Conservation (phyloP, 805 yeast species). For the Saturnispora ahearnii region DNA sequence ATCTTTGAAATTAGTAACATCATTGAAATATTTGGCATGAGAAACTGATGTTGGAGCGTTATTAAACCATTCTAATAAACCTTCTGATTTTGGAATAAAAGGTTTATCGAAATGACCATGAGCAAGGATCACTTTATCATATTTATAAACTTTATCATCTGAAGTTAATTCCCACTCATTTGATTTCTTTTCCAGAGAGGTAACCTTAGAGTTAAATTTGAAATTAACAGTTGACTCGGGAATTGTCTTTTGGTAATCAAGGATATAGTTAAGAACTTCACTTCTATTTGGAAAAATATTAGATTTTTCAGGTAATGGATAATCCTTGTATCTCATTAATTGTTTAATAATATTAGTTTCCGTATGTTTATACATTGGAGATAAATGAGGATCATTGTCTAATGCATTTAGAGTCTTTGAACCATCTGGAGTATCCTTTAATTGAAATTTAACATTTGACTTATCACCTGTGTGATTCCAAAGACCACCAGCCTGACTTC, state of each 20-base stretch:
- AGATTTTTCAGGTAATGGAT: constrained; percentile 27
- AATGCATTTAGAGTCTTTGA: constrained; percentile 14
- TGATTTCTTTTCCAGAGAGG: constrained; percentile 28
- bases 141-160: constrained; percentile 10
- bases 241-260: constrained; percentile 41
- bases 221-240: constrained; percentile 28
- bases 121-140: constrained; percentile 34
- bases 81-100: constrained; percentile 35
- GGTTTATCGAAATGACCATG: constrained; percentile 43
- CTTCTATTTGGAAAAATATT: constrained; percentile 51
- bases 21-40: constrained; percentile 38
- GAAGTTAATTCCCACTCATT: constrained; percentile 23
- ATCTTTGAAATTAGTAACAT: constrained; percentile 25
- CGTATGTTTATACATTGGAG: constrained; percentile 29
- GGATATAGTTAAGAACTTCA: constrained; percentile 55
- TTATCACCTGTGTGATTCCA: constrained; percentile 27
- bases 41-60: constrained; percentile 27
- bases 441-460: constrained; percentile 17
- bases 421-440: constrained; percentile 12
- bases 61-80: constrained; percentile 30
- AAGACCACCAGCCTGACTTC: constrained; percentile 26
- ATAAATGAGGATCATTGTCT: constrained; percentile 16
- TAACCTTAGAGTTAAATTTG: constrained; percentile 36
- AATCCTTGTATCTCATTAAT: constrained; percentile 26
- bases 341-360: constrained; percentile 28